Conservation (phyloP, 345 rosid species). For the Toxicodendron radicans region DNA sequence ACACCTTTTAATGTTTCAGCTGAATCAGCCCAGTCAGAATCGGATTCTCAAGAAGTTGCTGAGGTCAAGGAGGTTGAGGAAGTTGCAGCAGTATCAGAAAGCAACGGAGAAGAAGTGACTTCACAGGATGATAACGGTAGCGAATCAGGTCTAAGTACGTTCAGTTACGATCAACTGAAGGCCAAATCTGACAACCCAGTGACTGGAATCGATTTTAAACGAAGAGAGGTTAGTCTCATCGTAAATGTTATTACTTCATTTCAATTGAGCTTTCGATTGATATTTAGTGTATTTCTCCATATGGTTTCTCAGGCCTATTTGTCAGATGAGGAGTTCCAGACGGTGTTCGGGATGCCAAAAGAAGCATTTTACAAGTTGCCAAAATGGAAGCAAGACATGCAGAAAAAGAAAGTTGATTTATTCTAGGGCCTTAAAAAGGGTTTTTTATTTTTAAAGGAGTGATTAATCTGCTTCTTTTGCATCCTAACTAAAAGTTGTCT, state of each 20-base stretch:
- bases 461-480: constrained; percentile 22
- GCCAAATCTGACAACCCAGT: constrained; percentile 87
- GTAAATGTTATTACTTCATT: background rate
- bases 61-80: constrained; percentile 55
- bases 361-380: constrained; percentile 82
- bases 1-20: constrained; percentile 31
- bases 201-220: constrained; percentile 83
- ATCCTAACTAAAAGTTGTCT: constrained; percentile 14
- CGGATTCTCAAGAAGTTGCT: constrained; percentile 44
- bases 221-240: constrained; percentile 77
- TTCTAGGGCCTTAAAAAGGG: constrained; percentile 37
- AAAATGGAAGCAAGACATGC: constrained; percentile 96
- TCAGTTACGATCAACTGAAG: constrained; percentile 83
- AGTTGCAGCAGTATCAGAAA: constrained; percentile 41
- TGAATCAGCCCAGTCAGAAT: constrained; percentile 48
- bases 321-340: constrained; percentile 76
- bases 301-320: constrained; percentile 67
- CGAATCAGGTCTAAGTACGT: constrained; percentile 40
- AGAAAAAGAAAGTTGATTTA: constrained; percentile 78
- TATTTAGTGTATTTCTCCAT: constrained; percentile 1
- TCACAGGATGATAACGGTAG: constrained; percentile 45
- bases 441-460: background rate
- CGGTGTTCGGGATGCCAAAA: constrained; percentile 68
- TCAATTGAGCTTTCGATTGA: background rate
- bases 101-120: constrained; percentile 43